Conservation (phyloP, 495 filamentous ascomycete species). For the Aspergillus homomorphus region DNA sequence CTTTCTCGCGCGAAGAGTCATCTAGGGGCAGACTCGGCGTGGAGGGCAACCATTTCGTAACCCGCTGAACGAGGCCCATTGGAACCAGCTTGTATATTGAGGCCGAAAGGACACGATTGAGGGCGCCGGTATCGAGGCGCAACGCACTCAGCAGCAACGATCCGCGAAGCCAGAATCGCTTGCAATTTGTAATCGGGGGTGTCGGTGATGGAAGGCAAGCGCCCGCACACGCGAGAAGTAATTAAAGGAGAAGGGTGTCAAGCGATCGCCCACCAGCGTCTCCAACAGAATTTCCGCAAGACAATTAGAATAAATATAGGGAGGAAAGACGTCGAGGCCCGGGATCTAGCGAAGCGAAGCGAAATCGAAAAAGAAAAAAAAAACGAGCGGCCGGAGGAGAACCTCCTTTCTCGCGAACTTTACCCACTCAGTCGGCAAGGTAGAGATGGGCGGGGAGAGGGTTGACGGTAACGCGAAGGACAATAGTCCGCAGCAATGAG, state of each 20-base stretch:
- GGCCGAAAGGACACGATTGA: conserved; percentile 21
- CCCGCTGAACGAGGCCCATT: conserved; percentile 64
- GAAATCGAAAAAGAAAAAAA: conserved; percentile 18
- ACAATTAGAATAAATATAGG: not conserved
- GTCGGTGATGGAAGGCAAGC: conserved; percentile 5
- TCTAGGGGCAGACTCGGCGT: conserved; percentile 58
- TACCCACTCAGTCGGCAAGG: conserved; percentile 33
- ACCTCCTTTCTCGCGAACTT: conserved; percentile 45
- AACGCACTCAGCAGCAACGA: conserved; percentile 22
- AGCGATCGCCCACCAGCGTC: not conserved
- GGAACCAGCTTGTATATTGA: conserved; percentile 27
- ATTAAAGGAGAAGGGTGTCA: conserved; percentile 3
- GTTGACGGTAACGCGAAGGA: conserved; percentile 32
- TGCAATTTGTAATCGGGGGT: not conserved
- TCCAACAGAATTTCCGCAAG: not conserved
- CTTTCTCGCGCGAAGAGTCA: conserved; percentile 54
- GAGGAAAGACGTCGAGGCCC: not conserved
- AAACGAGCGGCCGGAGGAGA: conserved; percentile 52
- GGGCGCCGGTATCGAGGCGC: conserved; percentile 23
- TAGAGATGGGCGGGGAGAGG: conserved; percentile 24
- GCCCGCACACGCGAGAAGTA: conserved; percentile 16
- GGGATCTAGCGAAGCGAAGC: conserved; percentile 7
- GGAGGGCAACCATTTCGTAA: conserved; percentile 62
- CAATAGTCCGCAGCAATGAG: conserved; percentile 27
- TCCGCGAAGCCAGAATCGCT: conserved; percentile 13